Percentiles rank a stretch among this genome's conserved stretches.
Evolutionary conservation across 805 yeast species (phyloP).

Genomic region (Vanderwaltozyma polyspora): DNA sequence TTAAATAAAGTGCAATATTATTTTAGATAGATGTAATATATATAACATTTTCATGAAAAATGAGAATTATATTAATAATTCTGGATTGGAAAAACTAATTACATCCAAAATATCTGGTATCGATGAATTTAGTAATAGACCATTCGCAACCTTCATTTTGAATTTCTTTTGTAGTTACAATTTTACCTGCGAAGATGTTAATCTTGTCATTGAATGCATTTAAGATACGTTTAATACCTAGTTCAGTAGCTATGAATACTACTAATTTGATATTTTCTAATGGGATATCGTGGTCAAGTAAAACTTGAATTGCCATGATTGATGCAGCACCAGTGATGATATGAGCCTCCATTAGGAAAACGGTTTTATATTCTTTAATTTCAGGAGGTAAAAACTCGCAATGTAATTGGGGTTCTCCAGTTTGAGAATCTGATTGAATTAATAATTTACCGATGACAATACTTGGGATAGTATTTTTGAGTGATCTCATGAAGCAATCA

Average conservation of each 20-base stretch:
- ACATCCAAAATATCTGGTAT: conserved; percentile 63
- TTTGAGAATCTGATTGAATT: conserved; percentile 75
- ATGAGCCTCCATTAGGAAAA: conserved; percentile 76
- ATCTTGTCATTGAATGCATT: conserved; percentile 60
- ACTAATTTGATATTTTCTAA: conserved; percentile 56
- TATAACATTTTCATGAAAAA: no score
- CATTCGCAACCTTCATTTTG: conserved; percentile 40
- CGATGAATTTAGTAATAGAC: conserved; percentile 60
- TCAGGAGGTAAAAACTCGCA: conserved; percentile 56
- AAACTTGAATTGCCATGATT: conserved; percentile 84
- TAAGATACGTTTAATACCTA: conserved; percentile 61
- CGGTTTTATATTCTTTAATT: conserved; percentile 27
- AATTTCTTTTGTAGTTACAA: conserved; percentile 38
- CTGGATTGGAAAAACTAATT: no score
- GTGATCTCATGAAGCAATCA: conserved; percentile 76
- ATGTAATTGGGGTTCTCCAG: conserved; percentile 93
- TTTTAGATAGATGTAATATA: no score
- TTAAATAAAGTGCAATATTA: no score
- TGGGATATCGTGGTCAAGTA: conserved; percentile 66
- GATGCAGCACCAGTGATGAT: conserved; percentile 87
- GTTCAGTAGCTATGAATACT: conserved; percentile 63
- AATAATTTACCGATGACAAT: conserved; percentile 71
- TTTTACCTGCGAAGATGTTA: conserved; percentile 55
- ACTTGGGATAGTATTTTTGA: conserved; percentile 67
- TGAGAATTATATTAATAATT: no score